Percentiles rank a stretch among this genome's conserved stretches.
phyloP scores from a whole-genome alignment of 805 yeast species.

The Cyberlindnera xylosilytica region DNA sequence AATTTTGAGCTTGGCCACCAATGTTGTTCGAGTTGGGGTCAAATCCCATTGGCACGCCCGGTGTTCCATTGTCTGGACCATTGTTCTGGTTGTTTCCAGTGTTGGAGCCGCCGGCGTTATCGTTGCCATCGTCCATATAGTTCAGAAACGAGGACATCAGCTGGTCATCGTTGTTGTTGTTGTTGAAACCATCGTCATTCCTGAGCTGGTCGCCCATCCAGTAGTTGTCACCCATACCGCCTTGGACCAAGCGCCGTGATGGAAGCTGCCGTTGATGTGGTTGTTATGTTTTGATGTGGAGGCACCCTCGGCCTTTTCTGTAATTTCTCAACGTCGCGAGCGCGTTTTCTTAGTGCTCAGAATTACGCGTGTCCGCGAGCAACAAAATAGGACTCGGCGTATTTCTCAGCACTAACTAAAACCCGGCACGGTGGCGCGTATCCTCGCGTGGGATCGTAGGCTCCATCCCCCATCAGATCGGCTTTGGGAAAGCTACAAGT shows the following conservation, averaged over 20 bases:
- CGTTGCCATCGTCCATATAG: conserved; percentile 31
- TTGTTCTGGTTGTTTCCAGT: conserved; percentile 3
- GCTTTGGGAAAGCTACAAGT: background rate
- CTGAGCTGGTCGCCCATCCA: conserved; percentile 28
- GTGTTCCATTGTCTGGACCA: background rate
- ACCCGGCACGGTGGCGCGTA: no score
- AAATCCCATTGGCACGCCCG: conserved; percentile 1
- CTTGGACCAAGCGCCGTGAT: background rate
- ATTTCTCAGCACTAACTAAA: no score
- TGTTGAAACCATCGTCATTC: conserved; percentile 24
- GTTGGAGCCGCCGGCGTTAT: conserved; percentile 26
- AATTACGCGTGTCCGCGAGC: no score
- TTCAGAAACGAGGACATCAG: conserved; percentile 47
- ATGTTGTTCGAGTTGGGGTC: background rate
- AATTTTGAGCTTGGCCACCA: conserved; percentile 1
- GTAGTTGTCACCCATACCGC: conserved; percentile 26
- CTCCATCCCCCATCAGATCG: no score
- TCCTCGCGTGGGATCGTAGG: no score
- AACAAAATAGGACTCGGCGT: no score
- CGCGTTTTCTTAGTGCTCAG: conserved; percentile 3
- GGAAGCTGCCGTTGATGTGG: background rate
- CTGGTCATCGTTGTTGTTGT: conserved; percentile 21
- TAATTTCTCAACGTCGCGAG: no score
- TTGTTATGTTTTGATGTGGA: background rate
- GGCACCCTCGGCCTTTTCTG: no score